These are phyloP conservation scores for Capronia coronata DNA, from an alignment of 2,329 filamentous ascomycete species.

Conservation along the genomic window DNA sequence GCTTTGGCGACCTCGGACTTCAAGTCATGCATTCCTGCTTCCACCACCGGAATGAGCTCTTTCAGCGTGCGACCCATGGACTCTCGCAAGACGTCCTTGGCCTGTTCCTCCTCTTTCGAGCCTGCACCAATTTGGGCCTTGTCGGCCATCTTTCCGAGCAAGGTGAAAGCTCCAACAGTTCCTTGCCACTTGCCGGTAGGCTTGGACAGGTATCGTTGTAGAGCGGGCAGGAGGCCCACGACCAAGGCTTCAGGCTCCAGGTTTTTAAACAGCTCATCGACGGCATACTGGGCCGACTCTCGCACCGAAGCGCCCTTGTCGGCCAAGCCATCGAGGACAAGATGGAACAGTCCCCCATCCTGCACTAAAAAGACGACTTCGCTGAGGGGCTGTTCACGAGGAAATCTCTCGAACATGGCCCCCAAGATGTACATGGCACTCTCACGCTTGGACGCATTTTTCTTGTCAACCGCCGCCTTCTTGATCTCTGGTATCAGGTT, in stretches of 20 bases:
- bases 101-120: conserved; percentile 73
- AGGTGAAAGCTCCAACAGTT: conserved; percentile 73
- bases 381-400: conserved; percentile 65
- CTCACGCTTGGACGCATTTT: conserved; percentile 76
- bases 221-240: conserved; percentile 68
- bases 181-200: conserved; percentile 96
- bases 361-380: conserved; percentile 79
- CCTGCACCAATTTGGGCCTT: conserved; percentile 83
- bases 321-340: conserved; percentile 75
- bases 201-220: conserved; percentile 70
- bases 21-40: conserved; percentile 91
- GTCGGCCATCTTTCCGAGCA: conserved; percentile 89
- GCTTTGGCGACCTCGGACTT: conserved; percentile 81
- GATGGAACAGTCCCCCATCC: conserved; percentile 64
- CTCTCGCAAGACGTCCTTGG: conserved; percentile 85
- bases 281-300: conserved; percentile 86
- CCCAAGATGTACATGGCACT: conserved; percentile 92
- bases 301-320: conserved; percentile 86
- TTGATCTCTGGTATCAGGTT: conserved; percentile 57
- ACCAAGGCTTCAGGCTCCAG: conserved; percentile 78
- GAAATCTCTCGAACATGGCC: conserved; percentile 86
- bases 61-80: conserved; percentile 85
- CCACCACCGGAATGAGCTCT: conserved; percentile 80
- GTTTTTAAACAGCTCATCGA: conserved; percentile 78
- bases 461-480: conserved; percentile 87